These are phyloP conservation scores for Globisporangium polare DNA, from an alignment of 352 stramenopile genomes.

Conservation along the genomic window DNA sequence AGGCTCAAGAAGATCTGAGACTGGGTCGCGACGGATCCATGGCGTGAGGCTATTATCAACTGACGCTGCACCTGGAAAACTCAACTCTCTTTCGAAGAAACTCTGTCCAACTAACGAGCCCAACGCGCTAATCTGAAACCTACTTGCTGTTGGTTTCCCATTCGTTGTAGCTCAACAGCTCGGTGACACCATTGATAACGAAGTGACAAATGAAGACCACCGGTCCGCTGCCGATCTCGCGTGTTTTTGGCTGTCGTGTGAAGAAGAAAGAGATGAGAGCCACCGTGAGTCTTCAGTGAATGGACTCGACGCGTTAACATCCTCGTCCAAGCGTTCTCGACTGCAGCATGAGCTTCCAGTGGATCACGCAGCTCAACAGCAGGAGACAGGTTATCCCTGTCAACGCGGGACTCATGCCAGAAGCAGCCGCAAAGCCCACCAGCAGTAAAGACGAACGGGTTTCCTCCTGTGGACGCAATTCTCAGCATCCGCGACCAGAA, in stretches of 20 bases:
- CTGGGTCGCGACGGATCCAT: no score
- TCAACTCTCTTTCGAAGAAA: no score
- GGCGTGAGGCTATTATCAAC: no score
- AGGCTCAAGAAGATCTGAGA: no score
- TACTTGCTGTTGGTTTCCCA: no score
- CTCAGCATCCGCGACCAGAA: conserved; percentile 3
- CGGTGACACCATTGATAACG: background rate
- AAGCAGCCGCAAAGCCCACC: background rate
- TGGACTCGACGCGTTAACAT: background rate
- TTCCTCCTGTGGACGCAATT: background rate
- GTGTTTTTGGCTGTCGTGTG: background rate
- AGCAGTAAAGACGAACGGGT: background rate
- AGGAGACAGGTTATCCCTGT: background rate
- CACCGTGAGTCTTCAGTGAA: background rate
- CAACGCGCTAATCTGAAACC: no score
- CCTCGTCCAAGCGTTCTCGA: background rate
- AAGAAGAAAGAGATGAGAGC: background rate
- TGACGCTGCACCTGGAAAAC: no score
- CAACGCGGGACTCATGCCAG: background rate
- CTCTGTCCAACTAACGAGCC: no score
- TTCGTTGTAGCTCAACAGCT: no score
- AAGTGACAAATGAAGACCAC: background rate
- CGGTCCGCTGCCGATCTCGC: background rate
- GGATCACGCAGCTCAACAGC: background rate
- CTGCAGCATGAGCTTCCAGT: background rate